Conservation (phyloP, 768 basidiomycete species). For the Daedaleopsis sinensis region DNA sequence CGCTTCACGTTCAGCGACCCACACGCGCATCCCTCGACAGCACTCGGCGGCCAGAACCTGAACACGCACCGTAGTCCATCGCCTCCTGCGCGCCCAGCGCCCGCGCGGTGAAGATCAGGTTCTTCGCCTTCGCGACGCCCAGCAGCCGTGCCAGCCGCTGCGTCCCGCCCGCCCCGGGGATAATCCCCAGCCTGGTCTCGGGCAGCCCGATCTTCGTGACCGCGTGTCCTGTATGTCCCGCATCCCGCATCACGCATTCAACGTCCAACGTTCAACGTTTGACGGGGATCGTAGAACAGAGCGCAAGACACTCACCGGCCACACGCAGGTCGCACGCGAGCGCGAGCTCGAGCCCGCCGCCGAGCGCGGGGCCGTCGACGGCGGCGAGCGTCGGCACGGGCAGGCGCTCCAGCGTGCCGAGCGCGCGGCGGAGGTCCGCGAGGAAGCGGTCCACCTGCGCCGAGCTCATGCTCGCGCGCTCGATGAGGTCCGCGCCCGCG, state of each 20-base stretch:
- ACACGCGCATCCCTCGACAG: not conserved
- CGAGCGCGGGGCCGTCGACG: conserved; percentile 91
- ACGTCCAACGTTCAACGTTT: no score
- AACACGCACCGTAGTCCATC: conserved; percentile 61
- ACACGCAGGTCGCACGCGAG: conserved; percentile 91
- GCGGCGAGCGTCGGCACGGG: conserved; percentile 91
- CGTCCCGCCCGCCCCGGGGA: conserved; percentile 90
- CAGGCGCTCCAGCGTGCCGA: conserved; percentile 77
- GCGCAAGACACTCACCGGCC: conserved; percentile 58
- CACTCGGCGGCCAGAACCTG: not conserved
- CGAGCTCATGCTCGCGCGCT: conserved; percentile 82
- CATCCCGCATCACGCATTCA: no score
- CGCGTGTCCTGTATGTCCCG: conserved; percentile 45
- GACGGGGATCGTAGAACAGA: no score
- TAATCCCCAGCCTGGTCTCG: conserved; percentile 77
- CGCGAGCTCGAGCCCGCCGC: conserved; percentile 88
- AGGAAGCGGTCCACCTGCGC: conserved; percentile 79
- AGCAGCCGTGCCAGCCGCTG: conserved; percentile 80
- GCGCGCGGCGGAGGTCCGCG: conserved; percentile 64
- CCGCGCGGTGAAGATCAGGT: conserved; percentile 83
- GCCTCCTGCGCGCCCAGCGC: conserved; percentile 70
- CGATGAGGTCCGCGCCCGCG: conserved; percentile 87
- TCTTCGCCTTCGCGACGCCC: conserved; percentile 81
- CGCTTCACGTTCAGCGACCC: not conserved
- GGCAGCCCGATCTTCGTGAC: conserved; percentile 90